A percentile compares a stretch with the other conserved stretches of the same genome.
phyloP scores from a whole-genome alignment of 2,329 filamentous ascomycete genomes.

The Conoideocrella luteorostrata region DNA sequence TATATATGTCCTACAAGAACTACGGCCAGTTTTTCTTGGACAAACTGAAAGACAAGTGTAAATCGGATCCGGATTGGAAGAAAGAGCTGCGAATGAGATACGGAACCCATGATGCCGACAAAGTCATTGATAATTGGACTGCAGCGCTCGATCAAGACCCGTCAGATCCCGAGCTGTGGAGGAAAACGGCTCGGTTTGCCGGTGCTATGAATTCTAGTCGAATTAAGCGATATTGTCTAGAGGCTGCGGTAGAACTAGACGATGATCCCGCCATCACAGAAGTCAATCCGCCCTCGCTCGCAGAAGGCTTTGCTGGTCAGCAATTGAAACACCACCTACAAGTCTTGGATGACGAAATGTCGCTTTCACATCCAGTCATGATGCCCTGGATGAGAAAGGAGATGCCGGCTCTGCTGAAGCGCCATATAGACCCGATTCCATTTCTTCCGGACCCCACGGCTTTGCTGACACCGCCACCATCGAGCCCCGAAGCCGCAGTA shows the following conservation, averaged over 20 bases:
- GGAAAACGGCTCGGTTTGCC: constrained; percentile 51
- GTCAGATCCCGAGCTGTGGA: constrained; percentile 61
- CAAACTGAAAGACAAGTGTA: constrained; percentile 26
- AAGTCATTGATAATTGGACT: constrained; percentile 50
- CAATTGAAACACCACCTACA: constrained; percentile 51
- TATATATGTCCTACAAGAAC: constrained; percentile 94
- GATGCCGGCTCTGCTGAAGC: constrained; percentile 45
- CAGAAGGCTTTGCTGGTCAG: constrained; percentile 57
- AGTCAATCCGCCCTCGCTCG: constrained; percentile 55
- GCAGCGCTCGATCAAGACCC: constrained; percentile 58
- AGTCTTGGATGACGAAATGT: constrained; percentile 47
- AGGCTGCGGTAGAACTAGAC: constrained; percentile 60
- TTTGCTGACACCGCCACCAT: constrained; percentile 25
- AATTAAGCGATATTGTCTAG: constrained; percentile 55
- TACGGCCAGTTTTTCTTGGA: constrained; percentile 90
- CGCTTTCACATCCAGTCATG: constrained; percentile 56
- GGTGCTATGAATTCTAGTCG: constrained; percentile 51
- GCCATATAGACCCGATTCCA: constrained; percentile 54
- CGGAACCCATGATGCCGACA: constrained; percentile 28
- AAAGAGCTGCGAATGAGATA: constrained; percentile 21
- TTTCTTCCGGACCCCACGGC: constrained; percentile 51
- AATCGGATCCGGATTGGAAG: constrained; percentile 47
- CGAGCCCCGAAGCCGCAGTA: constrained; percentile 8
- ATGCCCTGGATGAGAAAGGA: constrained; percentile 46
- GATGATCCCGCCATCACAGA: constrained; percentile 59